These are phyloP conservation scores for Mycosphaerella sp. DNA, from an alignment of 2,329 filamentous ascomycete genomes.

Conservation along the genomic window DNA sequence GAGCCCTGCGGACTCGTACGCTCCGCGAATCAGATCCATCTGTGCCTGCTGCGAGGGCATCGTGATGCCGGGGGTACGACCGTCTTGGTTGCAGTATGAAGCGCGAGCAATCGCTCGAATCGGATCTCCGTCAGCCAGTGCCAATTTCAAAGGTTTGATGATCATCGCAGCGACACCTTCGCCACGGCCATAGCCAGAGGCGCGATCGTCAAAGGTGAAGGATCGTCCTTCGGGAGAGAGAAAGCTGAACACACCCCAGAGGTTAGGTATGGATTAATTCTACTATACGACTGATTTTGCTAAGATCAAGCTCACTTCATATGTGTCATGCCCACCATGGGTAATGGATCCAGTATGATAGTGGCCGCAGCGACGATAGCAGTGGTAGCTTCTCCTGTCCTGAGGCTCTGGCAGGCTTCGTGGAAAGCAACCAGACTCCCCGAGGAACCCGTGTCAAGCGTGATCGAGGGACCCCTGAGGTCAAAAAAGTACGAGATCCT, in stretches of 20 bases:
- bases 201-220: slow-evolving; percentile 31
- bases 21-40: neutral
- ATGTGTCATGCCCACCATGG: no score
- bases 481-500: slow-evolving; percentile 20
- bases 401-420: neutral
- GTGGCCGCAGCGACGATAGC: neutral
- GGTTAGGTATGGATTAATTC: slow-evolving; percentile 1
- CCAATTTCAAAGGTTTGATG: slow-evolving; percentile 45
- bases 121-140: slow-evolving; percentile 41
- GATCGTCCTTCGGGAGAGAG: slow-evolving; percentile 29
- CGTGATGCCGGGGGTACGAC: slow-evolving; percentile 28
- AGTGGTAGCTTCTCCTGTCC: neutral
- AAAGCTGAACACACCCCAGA: slow-evolving; percentile 12
- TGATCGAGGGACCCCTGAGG: slow-evolving; percentile 12
- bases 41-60: slow-evolving; percentile 22
- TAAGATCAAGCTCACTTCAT: neutral
- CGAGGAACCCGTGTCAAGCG: slow-evolving; percentile 15
- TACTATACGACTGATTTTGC: neutral
- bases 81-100: slow-evolving; percentile 31
- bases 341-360: no score
- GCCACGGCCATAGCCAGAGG: slow-evolving; percentile 47
- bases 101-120: slow-evolving; percentile 36
- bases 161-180: slow-evolving; percentile 38
- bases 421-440: neutral
- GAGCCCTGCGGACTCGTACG: slow-evolving; percentile 1